A percentile compares a stretch with the other conserved stretches of the same genome.
Evolutionary conservation across 2,329 filamentous ascomycete species (phyloP).

Genomic region (Monilinia aucupariae): DNA sequence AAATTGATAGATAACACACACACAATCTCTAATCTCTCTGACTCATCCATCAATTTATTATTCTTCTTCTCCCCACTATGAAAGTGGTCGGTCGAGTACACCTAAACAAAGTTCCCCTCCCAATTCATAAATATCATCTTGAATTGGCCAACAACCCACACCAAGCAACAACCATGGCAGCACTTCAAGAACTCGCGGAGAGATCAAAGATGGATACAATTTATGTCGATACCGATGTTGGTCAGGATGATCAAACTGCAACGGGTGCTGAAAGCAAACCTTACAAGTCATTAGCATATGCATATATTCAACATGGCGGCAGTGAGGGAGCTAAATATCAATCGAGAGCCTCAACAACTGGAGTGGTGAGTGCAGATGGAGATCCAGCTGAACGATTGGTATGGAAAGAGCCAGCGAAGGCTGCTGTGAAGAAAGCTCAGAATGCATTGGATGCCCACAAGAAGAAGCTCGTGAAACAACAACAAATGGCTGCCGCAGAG

Average conservation of each 20-base stretch:
- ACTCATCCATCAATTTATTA: slow-evolving; percentile 3
- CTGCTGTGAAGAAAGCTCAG: slow-evolving; percentile 78
- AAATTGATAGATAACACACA: neutral
- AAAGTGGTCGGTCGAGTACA: too few relatives aligned
- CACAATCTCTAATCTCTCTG: slow-evolving; percentile 6
- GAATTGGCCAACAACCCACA: neutral
- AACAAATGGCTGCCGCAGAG: slow-evolving; percentile 65
- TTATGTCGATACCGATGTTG: slow-evolving; percentile 77
- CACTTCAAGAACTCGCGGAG: slow-evolving; percentile 46
- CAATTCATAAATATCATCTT: slow-evolving; percentile 4
- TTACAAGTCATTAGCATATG: slow-evolving; percentile 75
- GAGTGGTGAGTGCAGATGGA: slow-evolving; percentile 53
- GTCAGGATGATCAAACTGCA: slow-evolving; percentile 62
- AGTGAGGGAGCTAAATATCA: slow-evolving; percentile 55
- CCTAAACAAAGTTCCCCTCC: neutral
- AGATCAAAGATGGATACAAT: slow-evolving; percentile 47
- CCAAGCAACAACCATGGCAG: slow-evolving; percentile 27
- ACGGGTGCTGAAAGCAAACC: slow-evolving; percentile 67
- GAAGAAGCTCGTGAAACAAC: slow-evolving; percentile 78
- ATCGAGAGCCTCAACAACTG: slow-evolving; percentile 61
- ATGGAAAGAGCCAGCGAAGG: slow-evolving; percentile 81
- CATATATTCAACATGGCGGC: slow-evolving; percentile 63
- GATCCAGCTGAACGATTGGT: slow-evolving; percentile 59
- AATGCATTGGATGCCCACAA: slow-evolving; percentile 69
- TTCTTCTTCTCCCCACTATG: neutral